These are phyloP conservation scores for Lentinula detonsa DNA, from an alignment of 768 basidiomycete genomes.

Conservation along the genomic window DNA sequence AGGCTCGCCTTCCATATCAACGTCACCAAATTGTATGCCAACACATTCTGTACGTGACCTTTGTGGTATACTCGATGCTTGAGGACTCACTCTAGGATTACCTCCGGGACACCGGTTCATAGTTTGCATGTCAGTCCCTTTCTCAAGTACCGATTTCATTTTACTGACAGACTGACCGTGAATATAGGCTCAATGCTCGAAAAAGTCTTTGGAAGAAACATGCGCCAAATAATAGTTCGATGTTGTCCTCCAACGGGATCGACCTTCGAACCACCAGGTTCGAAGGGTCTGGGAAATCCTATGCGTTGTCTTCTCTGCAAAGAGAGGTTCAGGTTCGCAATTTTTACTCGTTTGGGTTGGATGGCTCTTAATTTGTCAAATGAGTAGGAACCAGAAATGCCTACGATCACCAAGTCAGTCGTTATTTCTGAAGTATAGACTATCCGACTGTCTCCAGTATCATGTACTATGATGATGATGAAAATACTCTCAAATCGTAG, in stretches of 20 bases:
- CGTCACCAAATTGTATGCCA: conserved; percentile 42
- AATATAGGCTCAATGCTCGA: not conserved
- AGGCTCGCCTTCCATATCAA: conserved; percentile 45
- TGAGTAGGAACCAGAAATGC: not conserved
- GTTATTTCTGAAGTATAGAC: not conserved
- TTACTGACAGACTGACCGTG: no score
- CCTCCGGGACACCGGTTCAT: not conserved
- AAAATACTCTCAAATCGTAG: no score
- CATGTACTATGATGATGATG: no score
- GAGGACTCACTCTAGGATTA: not conserved
- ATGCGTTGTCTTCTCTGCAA: not conserved
- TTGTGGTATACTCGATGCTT: not conserved
- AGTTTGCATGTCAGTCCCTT: conserved; percentile 1
- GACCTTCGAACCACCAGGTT: not conserved
- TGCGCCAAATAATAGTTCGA: not conserved
- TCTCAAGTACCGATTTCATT: no score
- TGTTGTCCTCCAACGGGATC: not conserved
- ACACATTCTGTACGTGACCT: conserved; percentile 38
- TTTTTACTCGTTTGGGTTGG: not conserved
- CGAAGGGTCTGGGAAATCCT: not conserved
- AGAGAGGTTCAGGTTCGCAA: not conserved
- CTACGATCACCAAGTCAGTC: not conserved
- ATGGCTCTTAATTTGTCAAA: no score
- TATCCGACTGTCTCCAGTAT: no score
- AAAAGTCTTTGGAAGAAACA: not conserved